phyloP scores from a whole-genome alignment of 768 basidiomycete species.

The Suillus discolor region DNA sequence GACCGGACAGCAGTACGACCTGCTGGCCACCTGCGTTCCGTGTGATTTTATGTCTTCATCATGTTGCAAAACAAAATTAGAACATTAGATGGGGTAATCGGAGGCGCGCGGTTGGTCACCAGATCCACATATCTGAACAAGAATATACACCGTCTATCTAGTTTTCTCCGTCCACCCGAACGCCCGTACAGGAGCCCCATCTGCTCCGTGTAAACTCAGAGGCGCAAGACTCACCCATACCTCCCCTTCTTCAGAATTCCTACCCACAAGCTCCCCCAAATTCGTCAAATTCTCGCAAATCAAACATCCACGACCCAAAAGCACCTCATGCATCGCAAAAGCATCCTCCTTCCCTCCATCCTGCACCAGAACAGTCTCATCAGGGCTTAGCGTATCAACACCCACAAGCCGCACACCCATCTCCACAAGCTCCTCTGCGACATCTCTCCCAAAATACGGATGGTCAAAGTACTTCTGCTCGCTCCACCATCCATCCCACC shows the following conservation, averaged over 20 bases:
- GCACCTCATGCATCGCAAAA: conserved; percentile 57
- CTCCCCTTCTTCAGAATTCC: conserved; percentile 13
- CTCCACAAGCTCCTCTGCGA: conserved; percentile 50
- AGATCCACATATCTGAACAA: neutral
- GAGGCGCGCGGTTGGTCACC: neutral
- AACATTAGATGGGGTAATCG: neutral
- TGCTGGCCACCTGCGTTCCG: neutral
- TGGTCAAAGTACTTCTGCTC: conserved; percentile 57
- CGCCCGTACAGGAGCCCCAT: conserved; percentile 75
- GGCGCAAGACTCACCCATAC: conserved; percentile 60
- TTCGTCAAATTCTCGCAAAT: conserved; percentile 75
- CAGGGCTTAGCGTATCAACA: conserved; percentile 67
- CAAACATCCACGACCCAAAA: conserved; percentile 62
- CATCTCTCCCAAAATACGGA: conserved; percentile 60
- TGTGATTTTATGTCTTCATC: neutral
- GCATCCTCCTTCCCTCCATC: conserved; percentile 16
- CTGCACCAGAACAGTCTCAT: conserved; percentile 47
- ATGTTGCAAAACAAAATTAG: neutral
- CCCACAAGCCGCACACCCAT: conserved; percentile 61
- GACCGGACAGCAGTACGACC: neutral
- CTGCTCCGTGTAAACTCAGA: conserved; percentile 55
- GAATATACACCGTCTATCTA: neutral
- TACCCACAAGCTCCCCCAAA: conserved; percentile 42
- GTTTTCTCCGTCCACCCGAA: conserved; percentile 48
- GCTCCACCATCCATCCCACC: conserved; percentile 64